These are phyloP conservation scores for Fusarium lateritium DNA, from an alignment of 2,329 filamentous ascomycete species.

Conservation along the genomic window DNA sequence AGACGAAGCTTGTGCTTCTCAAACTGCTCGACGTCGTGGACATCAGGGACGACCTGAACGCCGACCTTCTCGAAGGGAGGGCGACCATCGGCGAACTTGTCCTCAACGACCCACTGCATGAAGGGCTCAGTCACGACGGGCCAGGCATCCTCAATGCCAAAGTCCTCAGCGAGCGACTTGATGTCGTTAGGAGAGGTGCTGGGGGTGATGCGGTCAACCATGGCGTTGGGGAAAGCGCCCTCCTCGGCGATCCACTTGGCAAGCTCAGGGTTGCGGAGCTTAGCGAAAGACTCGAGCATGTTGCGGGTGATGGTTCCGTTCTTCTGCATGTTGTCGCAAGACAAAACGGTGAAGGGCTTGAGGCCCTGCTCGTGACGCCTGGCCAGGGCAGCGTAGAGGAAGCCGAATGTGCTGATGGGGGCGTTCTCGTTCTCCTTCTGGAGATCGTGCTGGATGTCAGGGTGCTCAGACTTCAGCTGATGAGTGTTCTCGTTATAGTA, in stretches of 20 bases:
- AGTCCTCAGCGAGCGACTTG: conserved; percentile 58
- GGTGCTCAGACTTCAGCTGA: conserved; percentile 63
- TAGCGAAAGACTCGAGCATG: conserved; percentile 67
- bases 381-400: conserved; percentile 65
- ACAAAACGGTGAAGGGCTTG: conserved; percentile 68
- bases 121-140: conserved; percentile 70
- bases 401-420: conserved; percentile 66
- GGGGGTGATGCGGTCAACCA: conserved; percentile 70
- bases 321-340: conserved; percentile 72
- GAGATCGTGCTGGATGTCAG: conserved; percentile 65
- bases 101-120: conserved; percentile 70
- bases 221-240: conserved; percentile 67
- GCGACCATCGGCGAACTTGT: conserved; percentile 66
- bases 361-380: conserved; percentile 62
- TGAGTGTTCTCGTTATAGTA: conserved; percentile 72
- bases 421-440: conserved; percentile 59
- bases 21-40: conserved; percentile 68
- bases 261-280: conserved; percentile 61
- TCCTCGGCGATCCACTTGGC: conserved; percentile 64
- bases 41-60: conserved; percentile 65
- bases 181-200: conserved; percentile 64
- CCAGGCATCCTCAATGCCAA: conserved; percentile 66
- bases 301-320: conserved; percentile 67
- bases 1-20: conserved; percentile 71
- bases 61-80: conserved; percentile 67